Evolutionary conservation across 441 rosid genomes (phyloP), one percentile per base, ranked within the genome.

Genomic region (Populus tomentosa): DNA sequence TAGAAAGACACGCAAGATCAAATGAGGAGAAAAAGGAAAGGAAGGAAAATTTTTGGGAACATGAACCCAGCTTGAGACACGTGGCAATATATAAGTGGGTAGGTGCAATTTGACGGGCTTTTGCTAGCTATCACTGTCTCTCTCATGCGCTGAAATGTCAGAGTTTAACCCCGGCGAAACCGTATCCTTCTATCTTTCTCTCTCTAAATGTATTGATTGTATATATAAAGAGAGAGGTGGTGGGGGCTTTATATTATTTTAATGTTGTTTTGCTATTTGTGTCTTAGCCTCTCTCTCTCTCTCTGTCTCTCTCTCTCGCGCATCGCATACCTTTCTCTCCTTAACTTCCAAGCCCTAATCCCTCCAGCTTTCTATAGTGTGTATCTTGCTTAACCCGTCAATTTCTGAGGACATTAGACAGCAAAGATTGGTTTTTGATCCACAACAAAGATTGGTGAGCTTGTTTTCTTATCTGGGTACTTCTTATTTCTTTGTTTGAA

Each of bases 161-260:
- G 94, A 83, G 88, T 74, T 85, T 78, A 81, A 85, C 87, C 90
- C 90, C 97, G 97, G 97, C 93, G 92, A 86, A 86, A 87, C 91
- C 96, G 98, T 85, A 90, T 92, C 89, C 77, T 84, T 70, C 72
- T 72, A 50, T 84, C 82, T 84, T 75, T 75, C 85, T 81, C 88
- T 76, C 83, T 79, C 82, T 78, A 74, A 11, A 84, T 67, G 42
- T 24, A 70, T 61, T 20, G 21, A 56, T 80, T 77, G 65, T 76
- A 40, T 85, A 63, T 80, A 59, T 77, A 71, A 42, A 70, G 73
- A 16, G 59, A 53, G 21, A 18, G 21, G 9, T 53, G 61, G 61
- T 53, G 61, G 61, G 61, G 61, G 59, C 75, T 65, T 62, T 71
- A 9, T 72, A 28, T 72, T 8, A 65, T 42, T 73, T 67, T 67